Evolutionary conservation across 129 eudicot species (phyloP).

Genomic region (Chrysanthemum seticuspe): DNA sequence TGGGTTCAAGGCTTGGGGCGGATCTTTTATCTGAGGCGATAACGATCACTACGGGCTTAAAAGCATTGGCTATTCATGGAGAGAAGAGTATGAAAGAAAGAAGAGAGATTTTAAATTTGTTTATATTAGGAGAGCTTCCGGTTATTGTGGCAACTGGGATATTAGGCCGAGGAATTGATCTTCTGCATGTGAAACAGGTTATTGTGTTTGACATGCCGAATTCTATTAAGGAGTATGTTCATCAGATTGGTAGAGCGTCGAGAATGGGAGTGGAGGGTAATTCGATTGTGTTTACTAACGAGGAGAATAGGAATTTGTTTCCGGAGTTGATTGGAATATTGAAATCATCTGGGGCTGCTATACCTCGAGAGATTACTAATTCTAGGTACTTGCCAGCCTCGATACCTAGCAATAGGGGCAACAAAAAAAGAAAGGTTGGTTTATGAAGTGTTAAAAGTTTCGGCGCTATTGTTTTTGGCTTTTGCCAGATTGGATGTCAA

Average conservation of each 20-base stretch:
- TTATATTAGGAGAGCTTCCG: conserved; percentile 70
- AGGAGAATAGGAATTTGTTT: conserved; percentile 65
- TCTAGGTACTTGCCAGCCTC: conserved; percentile 42
- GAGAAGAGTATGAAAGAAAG: conserved; percentile 94
- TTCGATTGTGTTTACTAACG: conserved; percentile 70
- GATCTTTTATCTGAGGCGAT: conserved; percentile 90
- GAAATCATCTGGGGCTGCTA: conserved; percentile 69
- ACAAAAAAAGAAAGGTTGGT: conserved; percentile 59
- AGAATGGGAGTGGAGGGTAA: conserved; percentile 84
- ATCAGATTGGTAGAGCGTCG: conserved; percentile 88
- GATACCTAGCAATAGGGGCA: conserved; percentile 32
- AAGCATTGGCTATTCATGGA: conserved; percentile 80
- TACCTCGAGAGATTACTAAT: conserved; percentile 81
- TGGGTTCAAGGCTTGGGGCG: conserved; percentile 84
- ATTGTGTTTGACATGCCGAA: conserved; percentile 93
- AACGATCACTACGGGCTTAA: conserved; percentile 61
- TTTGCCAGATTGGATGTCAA: conserved; percentile 6
- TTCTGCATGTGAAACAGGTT: conserved; percentile 76
- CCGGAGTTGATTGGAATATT: conserved; percentile 68
- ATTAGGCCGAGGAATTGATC: conserved; percentile 88
- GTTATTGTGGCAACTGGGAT: conserved; percentile 92
- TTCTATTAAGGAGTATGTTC: conserved; percentile 86
- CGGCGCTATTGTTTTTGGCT: conserved; percentile 6
- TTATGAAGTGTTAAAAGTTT: conserved; percentile 22
- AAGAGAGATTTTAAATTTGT: conserved; percentile 57